Percentiles rank a stretch among this genome's conserved stretches.
Evolutionary conservation across 305 asterid genomes (phyloP).

Genomic region (Fraxinus paxiana): DNA sequence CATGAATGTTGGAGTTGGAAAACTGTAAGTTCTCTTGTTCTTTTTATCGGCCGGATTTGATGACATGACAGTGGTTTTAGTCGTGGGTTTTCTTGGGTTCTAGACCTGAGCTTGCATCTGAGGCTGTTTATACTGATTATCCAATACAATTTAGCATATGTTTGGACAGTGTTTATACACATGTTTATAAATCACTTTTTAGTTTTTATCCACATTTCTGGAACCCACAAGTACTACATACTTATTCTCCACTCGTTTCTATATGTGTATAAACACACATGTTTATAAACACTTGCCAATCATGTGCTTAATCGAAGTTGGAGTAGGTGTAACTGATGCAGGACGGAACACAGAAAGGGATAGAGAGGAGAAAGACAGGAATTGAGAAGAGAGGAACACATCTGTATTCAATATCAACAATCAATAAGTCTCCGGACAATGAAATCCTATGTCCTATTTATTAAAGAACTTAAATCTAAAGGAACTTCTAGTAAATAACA

Average conservation of each 20-base stretch:
- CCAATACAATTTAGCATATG: not conserved
- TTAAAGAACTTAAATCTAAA: not conserved
- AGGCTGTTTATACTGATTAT: not conserved
- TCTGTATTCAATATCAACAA: not conserved
- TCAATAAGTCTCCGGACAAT: not conserved
- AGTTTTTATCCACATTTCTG: not conserved
- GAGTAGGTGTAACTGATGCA: not conserved
- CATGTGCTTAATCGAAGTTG: not conserved
- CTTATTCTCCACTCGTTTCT: not conserved
- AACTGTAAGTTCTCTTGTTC: not conserved
- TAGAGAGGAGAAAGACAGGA: not conserved
- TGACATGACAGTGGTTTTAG: not conserved
- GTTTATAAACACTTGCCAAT: not conserved
- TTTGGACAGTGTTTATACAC: not conserved
- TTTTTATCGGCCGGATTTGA: not conserved
- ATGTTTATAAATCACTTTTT: not conserved
- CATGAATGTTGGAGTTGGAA: not conserved
- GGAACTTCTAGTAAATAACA: not conserved
- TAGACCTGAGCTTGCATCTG: not conserved
- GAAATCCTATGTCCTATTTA: not conserved
- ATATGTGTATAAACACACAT: not conserved
- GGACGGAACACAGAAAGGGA: not conserved
- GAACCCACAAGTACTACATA: not conserved
- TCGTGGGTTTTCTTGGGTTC: not conserved
- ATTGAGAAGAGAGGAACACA: not conserved